Base-by-base conservation (phyloP, 139 green algal genomes). In the Chlamydomonas sphaeroides region DNA sequence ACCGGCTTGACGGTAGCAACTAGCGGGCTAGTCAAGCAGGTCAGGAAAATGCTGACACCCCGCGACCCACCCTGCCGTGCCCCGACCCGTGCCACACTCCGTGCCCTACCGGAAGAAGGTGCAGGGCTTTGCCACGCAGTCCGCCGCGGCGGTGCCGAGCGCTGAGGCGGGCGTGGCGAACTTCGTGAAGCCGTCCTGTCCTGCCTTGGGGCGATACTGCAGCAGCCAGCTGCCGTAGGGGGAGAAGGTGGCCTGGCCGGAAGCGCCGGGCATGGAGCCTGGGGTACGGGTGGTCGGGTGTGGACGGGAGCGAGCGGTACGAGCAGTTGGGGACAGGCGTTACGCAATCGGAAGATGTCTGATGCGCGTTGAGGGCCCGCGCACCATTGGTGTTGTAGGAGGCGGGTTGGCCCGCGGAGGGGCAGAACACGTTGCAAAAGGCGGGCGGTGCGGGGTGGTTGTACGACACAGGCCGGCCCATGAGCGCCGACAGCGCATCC, bases 391-490 rank as follows among this genome's bases (percentile, higher is more conserved):
- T 48, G 6, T 8, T 17, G 69, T 48, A 78, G 3, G 21, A 36
- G 2, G 23, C 20, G 7, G 32, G n/a, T n/a, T n/a, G n/a, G 48
- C 17, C 20, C 20, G 17, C 10, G 51, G 10, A 21, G 20, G 70
- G 70, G 51, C 70, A 78, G 70, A 78, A 53, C 20, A 67, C 51
- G 70, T 78, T 78, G 70, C 70, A 78, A 51, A 63, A 78, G n/a
- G 70, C 33, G n/a, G 51, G 33, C 7, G 70, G 70, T 6, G 51
- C 70, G 35, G 70, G 51, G 35, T 78, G 70, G 70, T 66, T 78
- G 70, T 78, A 78, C 33, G 70, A 51, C 35, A 78, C 49, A 21
- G 49, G 3, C 23, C 25, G 20, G 33, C 70, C 70, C 3, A 21
- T 32, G 33, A 78, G 70, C 35, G 70, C 70, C 15, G 70, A 33